phyloP scores from a whole-genome alignment of 139 green algal species.

The Chlorella sp. region DNA sequence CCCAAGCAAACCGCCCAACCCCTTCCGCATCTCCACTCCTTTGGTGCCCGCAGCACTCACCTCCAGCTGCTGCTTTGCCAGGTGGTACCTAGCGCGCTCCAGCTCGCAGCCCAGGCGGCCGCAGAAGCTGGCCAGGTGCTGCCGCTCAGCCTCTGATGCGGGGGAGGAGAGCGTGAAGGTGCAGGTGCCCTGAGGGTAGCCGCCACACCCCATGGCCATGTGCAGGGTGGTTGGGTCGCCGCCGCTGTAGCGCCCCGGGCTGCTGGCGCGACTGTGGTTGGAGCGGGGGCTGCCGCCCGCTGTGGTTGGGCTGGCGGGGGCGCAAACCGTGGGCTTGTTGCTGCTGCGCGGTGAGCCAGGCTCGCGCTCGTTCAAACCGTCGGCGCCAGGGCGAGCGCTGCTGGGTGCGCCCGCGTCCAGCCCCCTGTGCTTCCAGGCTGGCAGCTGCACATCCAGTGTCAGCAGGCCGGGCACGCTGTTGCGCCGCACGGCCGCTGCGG shows the following conservation, averaged over 20 bases:
- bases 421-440: background rate
- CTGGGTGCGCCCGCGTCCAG: background rate
- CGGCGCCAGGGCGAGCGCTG: background rate
- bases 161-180: background rate
- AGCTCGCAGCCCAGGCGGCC: background rate
- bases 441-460: background rate
- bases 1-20: too few relatives aligned
- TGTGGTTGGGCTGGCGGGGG: background rate
- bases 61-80: constrained; percentile 19
- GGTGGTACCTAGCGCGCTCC: constrained; percentile 3
- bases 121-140: background rate
- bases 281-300: background rate
- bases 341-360: background rate
- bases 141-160: background rate
- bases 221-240: background rate
- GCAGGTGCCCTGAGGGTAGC: background rate
- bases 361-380: background rate
- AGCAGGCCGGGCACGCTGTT: constrained; percentile 8
- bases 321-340: background rate
- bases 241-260: background rate
- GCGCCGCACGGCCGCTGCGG: background rate
- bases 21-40: too few relatives aligned
- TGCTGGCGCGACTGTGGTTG: too few relatives aligned
- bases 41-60: too few relatives aligned
- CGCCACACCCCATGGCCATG: background rate